Evolutionary conservation across 2,329 filamentous ascomycete species (phyloP), one percentile per base, ranked within the genome.

Genomic region (Berkeleyomyces rouxiae): DNA sequence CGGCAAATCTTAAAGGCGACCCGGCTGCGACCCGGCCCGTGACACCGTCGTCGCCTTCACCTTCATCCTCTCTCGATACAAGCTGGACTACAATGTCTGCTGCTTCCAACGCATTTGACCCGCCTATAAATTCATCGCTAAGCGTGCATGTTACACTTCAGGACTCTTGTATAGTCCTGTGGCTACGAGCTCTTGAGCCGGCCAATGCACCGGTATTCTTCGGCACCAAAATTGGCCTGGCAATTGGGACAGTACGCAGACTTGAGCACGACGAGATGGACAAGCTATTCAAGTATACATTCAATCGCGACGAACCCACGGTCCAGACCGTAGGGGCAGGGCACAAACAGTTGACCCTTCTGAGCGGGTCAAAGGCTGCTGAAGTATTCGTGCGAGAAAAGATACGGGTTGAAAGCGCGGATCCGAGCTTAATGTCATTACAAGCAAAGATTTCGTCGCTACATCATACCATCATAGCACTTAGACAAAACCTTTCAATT

Each of bases 321-420:
- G 53, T 55, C n/a, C 40, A 13, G 44, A 37, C 36, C 7, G 31
- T 31, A 40, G 23, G 39, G 49, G 33, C 57, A 40, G 13, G 55
- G 9, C 11, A 40, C 13, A 37, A 59, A 7, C 7, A 57, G 37
- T 65, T 69, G 10, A 58, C 65, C 9, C 63, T 66, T 2, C 63
- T 67, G 6, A 64, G 65, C 23, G 67, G 66, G 40, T 67, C 67
- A 13, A 68, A 70, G 43, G 65, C 72, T 40, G 71, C 73, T 2
- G 84, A 93, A 65, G 90, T 96, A 2, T 86, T 83, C 66, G 92
- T 97, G 55, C 84, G 86, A 67, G 92, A 96, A 72, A 96, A 96
- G 75, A 82, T 96, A 3, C 80, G 87, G 47, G 86, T 96, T 1
- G 91, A 96, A 72, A 92, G 84, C 69, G 88, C 90, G 62, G 91